Evolutionary conservation across 345 rosid species (phyloP).

Genomic region (Gossypium turneri): DNA sequence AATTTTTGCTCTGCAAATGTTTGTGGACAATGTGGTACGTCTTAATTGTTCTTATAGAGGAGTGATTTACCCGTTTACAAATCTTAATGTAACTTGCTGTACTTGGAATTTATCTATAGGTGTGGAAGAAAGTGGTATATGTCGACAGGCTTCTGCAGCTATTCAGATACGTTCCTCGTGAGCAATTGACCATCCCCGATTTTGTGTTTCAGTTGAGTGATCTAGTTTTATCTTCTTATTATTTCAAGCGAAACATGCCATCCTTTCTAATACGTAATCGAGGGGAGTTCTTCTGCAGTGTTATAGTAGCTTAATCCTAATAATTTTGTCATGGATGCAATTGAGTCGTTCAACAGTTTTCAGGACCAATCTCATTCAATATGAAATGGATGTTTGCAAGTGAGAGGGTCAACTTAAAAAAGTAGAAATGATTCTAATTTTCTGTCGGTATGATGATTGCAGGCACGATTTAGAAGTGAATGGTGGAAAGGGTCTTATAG

Average conservation of each 20-base stretch:
- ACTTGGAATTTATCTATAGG: slow-evolving; percentile 37
- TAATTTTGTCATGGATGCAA: background rate
- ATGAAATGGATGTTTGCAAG: background rate
- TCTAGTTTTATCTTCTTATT: slow-evolving; percentile 2
- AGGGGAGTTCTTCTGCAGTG: background rate
- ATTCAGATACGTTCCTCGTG: slow-evolving; percentile 91
- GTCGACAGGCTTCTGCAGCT: slow-evolving; percentile 79
- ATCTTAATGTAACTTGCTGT: slow-evolving; percentile 5
- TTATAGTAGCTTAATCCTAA: background rate
- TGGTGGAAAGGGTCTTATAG: slow-evolving; percentile 91
- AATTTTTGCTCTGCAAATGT: slow-evolving; percentile 60
- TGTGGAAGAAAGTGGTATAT: slow-evolving; percentile 91
- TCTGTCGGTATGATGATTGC: slow-evolving; percentile 21
- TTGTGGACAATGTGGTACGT: slow-evolving; percentile 78
- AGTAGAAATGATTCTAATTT: slow-evolving; percentile 8
- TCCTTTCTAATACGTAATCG: background rate
- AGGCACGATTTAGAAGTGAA: slow-evolving; percentile 98
- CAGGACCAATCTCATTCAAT: background rate
- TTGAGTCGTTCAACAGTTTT: no score
- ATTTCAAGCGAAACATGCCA: background rate
- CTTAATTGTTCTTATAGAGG: background rate
- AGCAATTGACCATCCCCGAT: slow-evolving; percentile 93
- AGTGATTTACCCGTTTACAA: background rate
- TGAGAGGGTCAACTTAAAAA: background rate
- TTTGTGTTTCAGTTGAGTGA: slow-evolving; percentile 92